Conservation (phyloP, 106 monocot genomes). For the Dendrobium catenatum region DNA sequence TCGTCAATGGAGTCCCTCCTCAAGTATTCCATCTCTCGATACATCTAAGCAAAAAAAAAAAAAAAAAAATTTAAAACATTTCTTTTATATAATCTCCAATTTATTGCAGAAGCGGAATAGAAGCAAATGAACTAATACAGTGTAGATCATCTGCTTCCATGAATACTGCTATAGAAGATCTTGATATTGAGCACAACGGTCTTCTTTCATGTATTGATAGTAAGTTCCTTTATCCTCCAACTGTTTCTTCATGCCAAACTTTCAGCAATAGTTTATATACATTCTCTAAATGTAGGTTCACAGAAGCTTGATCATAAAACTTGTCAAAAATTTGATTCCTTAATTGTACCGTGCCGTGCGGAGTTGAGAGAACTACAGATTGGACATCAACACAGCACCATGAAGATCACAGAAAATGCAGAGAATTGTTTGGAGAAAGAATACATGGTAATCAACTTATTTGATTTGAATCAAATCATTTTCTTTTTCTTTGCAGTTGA, state of each 20-base stretch:
- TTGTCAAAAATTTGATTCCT: constrained; percentile 22
- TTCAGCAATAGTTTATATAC: not conserved
- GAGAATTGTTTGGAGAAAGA: constrained; percentile 49
- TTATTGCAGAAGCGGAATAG: constrained; percentile 41
- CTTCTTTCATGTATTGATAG: constrained; percentile 58
- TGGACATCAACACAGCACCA: constrained; percentile 40
- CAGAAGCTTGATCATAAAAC: constrained; percentile 54
- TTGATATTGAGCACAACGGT: constrained; percentile 29
- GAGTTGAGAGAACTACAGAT: constrained; percentile 40
- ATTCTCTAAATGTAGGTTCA: constrained; percentile 34
- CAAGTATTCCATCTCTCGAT: constrained; percentile 30
- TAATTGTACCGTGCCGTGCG: constrained; percentile 22
- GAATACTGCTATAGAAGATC: constrained; percentile 37
- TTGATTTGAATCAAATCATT: not conserved
- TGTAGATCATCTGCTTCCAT: constrained; percentile 45
- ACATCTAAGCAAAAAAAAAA: not conserved
- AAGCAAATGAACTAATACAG: constrained; percentile 44
- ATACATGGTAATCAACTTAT: constrained; percentile 44
- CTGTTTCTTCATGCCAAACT: not conserved
- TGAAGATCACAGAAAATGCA: constrained; percentile 42
- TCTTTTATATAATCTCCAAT: not conserved
- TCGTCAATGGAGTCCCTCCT: constrained; percentile 45
- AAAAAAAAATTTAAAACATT: no score
- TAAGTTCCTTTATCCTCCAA: constrained; percentile 23
- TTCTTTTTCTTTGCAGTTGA: not conserved